These are phyloP conservation scores for Lichtheimia ramosa DNA, from an alignment of 371 early-diverging fungal genomes.

Conservation along the genomic window DNA sequence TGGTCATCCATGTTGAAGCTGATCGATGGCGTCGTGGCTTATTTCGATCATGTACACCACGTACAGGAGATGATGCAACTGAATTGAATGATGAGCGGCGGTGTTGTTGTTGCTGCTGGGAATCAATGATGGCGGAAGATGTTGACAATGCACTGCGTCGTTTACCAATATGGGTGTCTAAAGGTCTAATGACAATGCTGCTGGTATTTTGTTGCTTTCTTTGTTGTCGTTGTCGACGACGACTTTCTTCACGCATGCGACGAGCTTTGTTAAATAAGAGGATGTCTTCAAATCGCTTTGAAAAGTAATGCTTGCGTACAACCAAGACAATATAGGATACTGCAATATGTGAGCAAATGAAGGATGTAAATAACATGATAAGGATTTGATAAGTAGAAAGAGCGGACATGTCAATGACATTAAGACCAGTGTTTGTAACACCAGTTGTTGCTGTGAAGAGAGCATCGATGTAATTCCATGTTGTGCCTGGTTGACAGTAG, in stretches of 20 bases:
- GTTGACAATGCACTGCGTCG: neutral
- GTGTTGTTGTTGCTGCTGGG: neutral
- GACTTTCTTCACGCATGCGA: constrained; percentile 30
- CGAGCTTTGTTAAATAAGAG: constrained; percentile 36
- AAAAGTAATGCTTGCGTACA: constrained; percentile 42
- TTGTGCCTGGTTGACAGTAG: constrained; percentile 36
- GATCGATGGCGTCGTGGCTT: constrained; percentile 5
- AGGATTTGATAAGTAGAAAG: constrained; percentile 31
- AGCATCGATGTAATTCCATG: constrained; percentile 41
- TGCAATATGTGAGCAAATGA: constrained; percentile 34
- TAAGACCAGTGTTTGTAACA: constrained; percentile 41
- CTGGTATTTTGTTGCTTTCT: constrained; percentile 3
- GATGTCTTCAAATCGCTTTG: constrained; percentile 50
- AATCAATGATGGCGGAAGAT: neutral
- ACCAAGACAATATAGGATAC: constrained; percentile 35
- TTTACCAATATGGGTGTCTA: neutral
- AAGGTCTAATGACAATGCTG: neutral
- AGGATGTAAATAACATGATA: constrained; percentile 30
- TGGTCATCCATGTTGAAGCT: constrained; percentile 3
- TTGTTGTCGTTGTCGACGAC: constrained; percentile 18
- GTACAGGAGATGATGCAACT: constrained; percentile 18
- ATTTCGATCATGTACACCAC: constrained; percentile 4
- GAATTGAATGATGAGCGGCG: constrained; percentile 27
- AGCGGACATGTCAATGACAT: constrained; percentile 32
- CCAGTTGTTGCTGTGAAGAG: constrained; percentile 44